Percentiles rank a stretch among this genome's conserved stretches.
Evolutionary conservation across 176 grass and related monocot species (phyloP).

Genomic region (Puccinellia tenuiflora): DNA sequence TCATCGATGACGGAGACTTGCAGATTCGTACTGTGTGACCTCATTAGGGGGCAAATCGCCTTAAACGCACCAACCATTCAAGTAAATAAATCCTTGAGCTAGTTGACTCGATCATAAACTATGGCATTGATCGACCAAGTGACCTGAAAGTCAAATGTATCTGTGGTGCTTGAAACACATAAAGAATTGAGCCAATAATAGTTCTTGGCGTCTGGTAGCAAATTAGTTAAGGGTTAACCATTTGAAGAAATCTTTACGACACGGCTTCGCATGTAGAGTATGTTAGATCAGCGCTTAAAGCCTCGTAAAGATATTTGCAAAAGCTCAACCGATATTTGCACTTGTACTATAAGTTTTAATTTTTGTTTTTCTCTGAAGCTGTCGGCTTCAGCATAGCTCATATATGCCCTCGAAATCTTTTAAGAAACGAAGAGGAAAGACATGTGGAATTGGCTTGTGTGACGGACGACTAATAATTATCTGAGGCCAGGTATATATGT

Average conservation of each 20-base stretch:
- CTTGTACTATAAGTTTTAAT: neutral
- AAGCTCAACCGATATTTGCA: neutral
- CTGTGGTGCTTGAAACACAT: neutral
- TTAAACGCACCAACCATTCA: neutral
- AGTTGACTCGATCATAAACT: conserved; percentile 27
- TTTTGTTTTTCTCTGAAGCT: neutral
- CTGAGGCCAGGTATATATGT: neutral
- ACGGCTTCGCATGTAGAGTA: neutral
- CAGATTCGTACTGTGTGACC: neutral
- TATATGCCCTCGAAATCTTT: neutral
- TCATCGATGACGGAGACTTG: neutral
- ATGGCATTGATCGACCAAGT: conserved; percentile 16
- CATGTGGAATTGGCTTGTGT: neutral
- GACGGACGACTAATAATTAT: neutral
- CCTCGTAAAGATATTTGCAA: neutral
- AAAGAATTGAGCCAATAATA: neutral
- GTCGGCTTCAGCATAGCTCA: conserved; percentile 14
- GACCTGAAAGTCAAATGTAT: conserved; percentile 5
- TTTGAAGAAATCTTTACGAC: neutral
- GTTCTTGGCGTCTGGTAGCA: neutral
- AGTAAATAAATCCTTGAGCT: neutral
- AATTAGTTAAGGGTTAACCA: neutral
- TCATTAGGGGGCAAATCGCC: neutral
- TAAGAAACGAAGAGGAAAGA: neutral
- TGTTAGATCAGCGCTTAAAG: neutral